These are phyloP conservation scores for Sarcomyxa edulis DNA, from an alignment of 768 basidiomycete genomes.

Conservation along the genomic window DNA sequence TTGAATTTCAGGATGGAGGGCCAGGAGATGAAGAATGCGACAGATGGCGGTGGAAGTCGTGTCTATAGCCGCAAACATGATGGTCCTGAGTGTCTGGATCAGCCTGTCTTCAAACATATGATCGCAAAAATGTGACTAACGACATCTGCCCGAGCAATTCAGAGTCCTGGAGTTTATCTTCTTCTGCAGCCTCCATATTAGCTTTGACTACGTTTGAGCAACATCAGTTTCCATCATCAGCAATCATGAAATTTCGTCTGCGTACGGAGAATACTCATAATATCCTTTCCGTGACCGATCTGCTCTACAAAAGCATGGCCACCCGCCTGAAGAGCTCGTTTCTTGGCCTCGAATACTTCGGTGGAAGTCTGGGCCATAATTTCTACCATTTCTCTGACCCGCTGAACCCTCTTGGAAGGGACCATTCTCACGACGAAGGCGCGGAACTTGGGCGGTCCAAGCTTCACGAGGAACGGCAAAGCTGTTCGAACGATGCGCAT, in stretches of 20 bases:
- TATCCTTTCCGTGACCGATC: slow-evolving; percentile 24
- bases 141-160: slow-evolving; percentile 20
- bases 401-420: slow-evolving; percentile 21
- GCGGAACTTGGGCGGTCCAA: slow-evolving; percentile 27
- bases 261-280: slow-evolving; percentile 24
- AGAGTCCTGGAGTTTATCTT: slow-evolving; percentile 22
- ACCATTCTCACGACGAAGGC: slow-evolving; percentile 23
- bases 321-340: slow-evolving; percentile 19
- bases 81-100: slow-evolving; percentile 18
- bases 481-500: slow-evolving; percentile 4
- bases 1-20: slow-evolving; percentile 24
- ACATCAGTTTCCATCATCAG: background rate
- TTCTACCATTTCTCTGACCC: slow-evolving; percentile 25
- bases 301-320: slow-evolving; percentile 22
- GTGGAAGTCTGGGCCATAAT: slow-evolving; percentile 24
- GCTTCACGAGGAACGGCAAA: slow-evolving; percentile 20
- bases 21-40: slow-evolving; percentile 22
- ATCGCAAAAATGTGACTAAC: background rate
- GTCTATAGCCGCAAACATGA: slow-evolving; percentile 28
- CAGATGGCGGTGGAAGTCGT: slow-evolving; percentile 26
- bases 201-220: slow-evolving; percentile 22
- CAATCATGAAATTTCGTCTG: background rate
- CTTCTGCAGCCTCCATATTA: slow-evolving; percentile 20
- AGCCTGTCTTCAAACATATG: background rate
- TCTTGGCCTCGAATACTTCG: slow-evolving; percentile 29